Conservation (phyloP, 2,329 filamentous ascomycete genomes). For the Pseudogymnoascus sp. region DNA sequence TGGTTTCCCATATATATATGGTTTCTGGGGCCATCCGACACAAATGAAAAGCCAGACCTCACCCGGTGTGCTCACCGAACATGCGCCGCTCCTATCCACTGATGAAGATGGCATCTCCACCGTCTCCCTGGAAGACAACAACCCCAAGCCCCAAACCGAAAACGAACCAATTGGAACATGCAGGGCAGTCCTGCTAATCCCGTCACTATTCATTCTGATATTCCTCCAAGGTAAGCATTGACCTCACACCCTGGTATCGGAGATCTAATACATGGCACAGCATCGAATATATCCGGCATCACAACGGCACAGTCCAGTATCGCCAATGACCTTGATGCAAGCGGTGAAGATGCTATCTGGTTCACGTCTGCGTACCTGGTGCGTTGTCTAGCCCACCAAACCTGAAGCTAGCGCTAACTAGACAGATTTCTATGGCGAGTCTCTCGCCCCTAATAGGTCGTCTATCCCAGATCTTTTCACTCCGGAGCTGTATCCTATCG, state of each 20-base stretch:
- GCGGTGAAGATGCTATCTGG: conserved; percentile 64
- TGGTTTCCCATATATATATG: neutral
- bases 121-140: neutral
- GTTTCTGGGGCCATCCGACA: neutral
- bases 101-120: neutral
- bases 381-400: conserved; percentile 14
- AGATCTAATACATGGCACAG: conserved; percentile 19
- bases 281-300: conserved; percentile 69
- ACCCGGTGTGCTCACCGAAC: neutral
- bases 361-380: conserved; percentile 72
- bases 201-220: conserved; percentile 51
- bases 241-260: neutral
- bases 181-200: conserved; percentile 41
- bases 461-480: conserved; percentile 67
- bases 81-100: neutral
- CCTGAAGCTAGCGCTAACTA: neutral
- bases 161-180: conserved; percentile 26
- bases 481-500: conserved; percentile 57
- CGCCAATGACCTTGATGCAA: conserved; percentile 67
- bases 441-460: conserved; percentile 66
- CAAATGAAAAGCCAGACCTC: neutral
- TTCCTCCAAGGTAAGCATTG: conserved; percentile 49
- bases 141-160: neutral
- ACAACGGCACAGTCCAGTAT: conserved; percentile 75
- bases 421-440: conserved; percentile 49